Percentiles rank a stretch among this genome's conserved stretches.
Evolutionary conservation across 495 filamentous ascomycete species (phyloP).

Genomic region (Penicillium ucsense): DNA sequence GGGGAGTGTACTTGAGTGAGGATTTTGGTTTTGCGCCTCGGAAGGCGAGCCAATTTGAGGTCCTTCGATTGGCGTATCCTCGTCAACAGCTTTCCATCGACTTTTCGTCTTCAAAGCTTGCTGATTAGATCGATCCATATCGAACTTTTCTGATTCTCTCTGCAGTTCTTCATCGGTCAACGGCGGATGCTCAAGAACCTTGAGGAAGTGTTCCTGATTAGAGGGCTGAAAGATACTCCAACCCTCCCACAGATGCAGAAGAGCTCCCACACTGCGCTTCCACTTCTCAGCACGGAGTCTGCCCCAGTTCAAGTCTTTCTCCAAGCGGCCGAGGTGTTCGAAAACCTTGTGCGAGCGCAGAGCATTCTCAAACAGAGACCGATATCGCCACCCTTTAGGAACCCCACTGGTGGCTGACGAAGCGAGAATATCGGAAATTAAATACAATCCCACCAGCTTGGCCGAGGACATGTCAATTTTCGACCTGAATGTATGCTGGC

Average conservation of each 20-base stretch:
- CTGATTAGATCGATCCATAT: constrained; percentile 27
- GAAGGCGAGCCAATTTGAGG: constrained; percentile 21
- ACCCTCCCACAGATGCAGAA: constrained; percentile 77
- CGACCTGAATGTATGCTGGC: constrained; percentile 21
- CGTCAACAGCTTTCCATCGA: constrained; percentile 66
- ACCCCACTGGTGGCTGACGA: constrained; percentile 76
- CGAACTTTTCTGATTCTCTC: constrained; percentile 41
- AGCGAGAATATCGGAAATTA: constrained; percentile 82
- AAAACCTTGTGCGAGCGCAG: constrained; percentile 65
- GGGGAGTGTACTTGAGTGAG: constrained; percentile 11
- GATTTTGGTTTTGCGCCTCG: constrained; percentile 12
- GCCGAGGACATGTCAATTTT: constrained; percentile 59
- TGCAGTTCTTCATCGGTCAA: constrained; percentile 40
- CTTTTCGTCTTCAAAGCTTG: constrained; percentile 41
- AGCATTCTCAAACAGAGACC: constrained; percentile 72
- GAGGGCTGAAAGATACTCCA: constrained; percentile 79
- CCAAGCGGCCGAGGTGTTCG: constrained; percentile 67
- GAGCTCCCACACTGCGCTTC: constrained; percentile 64
- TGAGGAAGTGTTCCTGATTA: constrained; percentile 61
- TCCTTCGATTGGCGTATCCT: constrained; percentile 33
- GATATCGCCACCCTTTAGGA: constrained; percentile 82
- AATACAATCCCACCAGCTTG: constrained; percentile 72
- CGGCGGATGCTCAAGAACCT: constrained; percentile 67
- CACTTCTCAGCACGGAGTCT: constrained; percentile 80
- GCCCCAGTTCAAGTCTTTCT: constrained; percentile 72